Base-by-base conservation (phyloP, 2,329 filamentous ascomycete genomes). In the Salinomyces thailandicus region DNA sequence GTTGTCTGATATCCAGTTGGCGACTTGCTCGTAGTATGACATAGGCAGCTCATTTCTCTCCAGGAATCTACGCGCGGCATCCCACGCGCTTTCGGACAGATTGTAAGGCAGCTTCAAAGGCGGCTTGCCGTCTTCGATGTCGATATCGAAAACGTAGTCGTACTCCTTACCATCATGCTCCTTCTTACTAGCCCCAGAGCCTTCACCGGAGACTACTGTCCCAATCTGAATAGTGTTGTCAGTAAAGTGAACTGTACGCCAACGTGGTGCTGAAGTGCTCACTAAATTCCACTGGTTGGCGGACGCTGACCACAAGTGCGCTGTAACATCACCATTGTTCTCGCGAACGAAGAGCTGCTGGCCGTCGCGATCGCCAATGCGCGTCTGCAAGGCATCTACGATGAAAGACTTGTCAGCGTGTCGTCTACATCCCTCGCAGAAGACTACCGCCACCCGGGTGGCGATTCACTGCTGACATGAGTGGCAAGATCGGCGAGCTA, bases 71-170 rank as follows among this genome's bases (percentile, higher is more conserved):
- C 81, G 85, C 0, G 91, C 89, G 2, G 81, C 80, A 50, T 94
- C 84, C 58, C 93, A 96, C 0, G 86, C 85, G 49, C 95, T 95
- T 55, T 95, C 81, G 1, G 82, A 85, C 9, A 89, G 71, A 57
- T 96, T 95, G 62, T 83, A 96, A 0, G 89, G 86, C n/a, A 96
- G 70, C 60, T 95, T 95, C 31, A 96, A 68, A 0, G 89, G 77
- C 9, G 89, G 87, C 54, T 93, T 89, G 35, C 86, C 89, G 52
- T 95, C 89, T 57, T 94, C 85, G 44, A 95, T 93, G 51, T 94
- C 87, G 17, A 95, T 87, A 54, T 95, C 87, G 49, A 96, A 96
- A 6, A 98, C 87, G 52, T 81, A 95, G 56, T 98, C 91, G 58
- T 93, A 98, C 43, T 89, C 83, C 55, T 93, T 76, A 19, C 89